Percentiles rank a stretch among this genome's conserved stretches.
These are phyloP conservation scores for Tephrocybe sp. DNA, from an alignment of 768 basidiomycete genomes.

Conservation along the genomic window DNA sequence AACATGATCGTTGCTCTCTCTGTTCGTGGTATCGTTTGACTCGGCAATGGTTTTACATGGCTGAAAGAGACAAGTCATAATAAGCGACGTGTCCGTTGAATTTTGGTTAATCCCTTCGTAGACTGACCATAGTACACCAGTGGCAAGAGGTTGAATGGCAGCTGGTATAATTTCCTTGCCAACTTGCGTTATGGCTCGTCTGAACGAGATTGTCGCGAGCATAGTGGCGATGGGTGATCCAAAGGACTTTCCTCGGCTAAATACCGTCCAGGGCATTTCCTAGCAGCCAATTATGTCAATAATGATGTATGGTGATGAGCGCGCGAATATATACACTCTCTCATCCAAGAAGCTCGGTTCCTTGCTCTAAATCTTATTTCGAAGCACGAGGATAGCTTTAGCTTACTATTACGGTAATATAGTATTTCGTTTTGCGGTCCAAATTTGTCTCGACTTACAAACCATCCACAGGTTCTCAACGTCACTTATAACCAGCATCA, in stretches of 20 bases:
- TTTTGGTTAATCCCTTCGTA: no score
- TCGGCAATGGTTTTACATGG: no score
- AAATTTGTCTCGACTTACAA: no score
- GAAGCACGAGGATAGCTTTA: slow-evolving; percentile 16
- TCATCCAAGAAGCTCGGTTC: slow-evolving; percentile 24
- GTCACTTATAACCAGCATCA: slow-evolving; percentile 19
- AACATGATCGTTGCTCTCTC: no score
- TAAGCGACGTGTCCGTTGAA: no score
- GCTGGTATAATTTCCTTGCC: slow-evolving; percentile 15
- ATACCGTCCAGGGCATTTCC: slow-evolving; percentile 40
- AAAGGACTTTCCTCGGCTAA: slow-evolving; percentile 41
- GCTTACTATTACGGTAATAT: no score
- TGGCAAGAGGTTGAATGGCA: no score
- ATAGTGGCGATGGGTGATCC: slow-evolving; percentile 21
- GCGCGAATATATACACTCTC: slow-evolving; percentile 4
- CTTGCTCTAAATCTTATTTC: slow-evolving; percentile 29
- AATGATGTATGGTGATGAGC: neutral
- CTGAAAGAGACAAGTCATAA: no score
- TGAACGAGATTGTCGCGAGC: slow-evolving; percentile 30
- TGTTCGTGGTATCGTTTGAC: no score
- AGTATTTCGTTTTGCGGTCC: no score
- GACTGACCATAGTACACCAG: no score
- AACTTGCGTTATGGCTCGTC: slow-evolving; percentile 29
- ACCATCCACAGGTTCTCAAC: slow-evolving; percentile 5
- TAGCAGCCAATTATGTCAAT: neutral